phyloP scores from a whole-genome alignment of 2,329 filamentous ascomycete species.

The Coniochaeta sp. region DNA sequence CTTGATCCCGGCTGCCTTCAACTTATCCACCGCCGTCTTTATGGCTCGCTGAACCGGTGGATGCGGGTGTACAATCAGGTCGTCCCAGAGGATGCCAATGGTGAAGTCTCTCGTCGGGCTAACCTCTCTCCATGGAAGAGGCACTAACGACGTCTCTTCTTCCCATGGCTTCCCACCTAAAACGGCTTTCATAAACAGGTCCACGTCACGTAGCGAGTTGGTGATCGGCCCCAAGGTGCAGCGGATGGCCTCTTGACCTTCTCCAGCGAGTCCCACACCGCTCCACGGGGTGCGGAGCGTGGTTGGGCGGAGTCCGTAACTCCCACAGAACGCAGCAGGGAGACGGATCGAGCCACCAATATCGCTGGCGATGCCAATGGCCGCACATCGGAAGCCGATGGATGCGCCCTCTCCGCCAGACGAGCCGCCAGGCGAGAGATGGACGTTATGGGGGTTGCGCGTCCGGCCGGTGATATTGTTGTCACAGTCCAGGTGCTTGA shows the following conservation, averaged over 20 bases:
- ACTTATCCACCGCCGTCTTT: conserved; percentile 30
- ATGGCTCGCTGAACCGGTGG: conserved; percentile 57
- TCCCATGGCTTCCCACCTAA: conserved; percentile 46
- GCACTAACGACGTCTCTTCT: conserved; percentile 44
- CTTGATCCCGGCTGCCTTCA: conserved; percentile 40
- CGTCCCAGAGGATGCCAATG: conserved; percentile 56
- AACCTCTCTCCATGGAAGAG: conserved; percentile 42
- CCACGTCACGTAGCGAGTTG: conserved; percentile 43
- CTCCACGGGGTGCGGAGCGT: conserved; percentile 49
- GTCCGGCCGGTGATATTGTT: not conserved
- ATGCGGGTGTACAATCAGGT: conserved; percentile 49
- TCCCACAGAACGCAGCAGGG: not conserved
- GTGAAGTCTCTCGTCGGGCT: conserved; percentile 29
- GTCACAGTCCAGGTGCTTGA: not conserved
- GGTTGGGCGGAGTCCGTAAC: conserved; percentile 38
- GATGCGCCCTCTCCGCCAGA: not conserved
- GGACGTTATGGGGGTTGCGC: not conserved
- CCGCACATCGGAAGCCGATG: not conserved
- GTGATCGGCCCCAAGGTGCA: conserved; percentile 57
- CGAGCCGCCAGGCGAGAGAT: not conserved
- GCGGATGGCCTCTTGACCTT: conserved; percentile 54
- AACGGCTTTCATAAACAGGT: conserved; percentile 42
- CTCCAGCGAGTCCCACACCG: conserved; percentile 43
- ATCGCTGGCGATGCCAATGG: not conserved
- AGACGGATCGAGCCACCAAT: not conserved